Evolutionary conservation across 2,329 filamentous ascomycete genomes (phyloP).

Genomic region (Colletotrichum paranaense): DNA sequence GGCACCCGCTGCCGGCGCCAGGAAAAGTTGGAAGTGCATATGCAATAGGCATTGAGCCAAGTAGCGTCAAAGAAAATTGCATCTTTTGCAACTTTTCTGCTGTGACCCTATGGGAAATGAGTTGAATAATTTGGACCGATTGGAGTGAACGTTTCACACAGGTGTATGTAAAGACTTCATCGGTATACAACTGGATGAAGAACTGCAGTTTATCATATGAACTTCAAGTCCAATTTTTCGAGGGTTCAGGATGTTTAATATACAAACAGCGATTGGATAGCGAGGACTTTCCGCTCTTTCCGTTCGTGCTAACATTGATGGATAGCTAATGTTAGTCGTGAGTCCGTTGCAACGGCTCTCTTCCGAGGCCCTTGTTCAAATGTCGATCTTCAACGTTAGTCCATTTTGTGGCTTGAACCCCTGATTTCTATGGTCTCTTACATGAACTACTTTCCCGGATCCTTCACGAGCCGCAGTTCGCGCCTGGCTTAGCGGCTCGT

Average conservation of each 20-base stretch:
- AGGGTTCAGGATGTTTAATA: neutral
- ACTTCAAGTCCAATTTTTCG: accelerated
- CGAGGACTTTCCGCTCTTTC: neutral
- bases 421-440: too few species aligned
- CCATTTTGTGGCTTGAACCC: neutral
- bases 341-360: neutral
- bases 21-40: neutral
- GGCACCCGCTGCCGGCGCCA: neutral
- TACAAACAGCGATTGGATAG: neutral
- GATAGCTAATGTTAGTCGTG: neutral
- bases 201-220: too few species aligned
- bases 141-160: neutral
- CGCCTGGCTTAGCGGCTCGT: neutral
- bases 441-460: neutral
- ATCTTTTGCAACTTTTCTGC: neutral
- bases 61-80: neutral
- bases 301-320: neutral
- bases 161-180: too few species aligned
- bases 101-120: neutral
- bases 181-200: too few species aligned
- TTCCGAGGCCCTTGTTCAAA: neutral
- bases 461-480: neutral
- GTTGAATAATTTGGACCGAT: neutral
- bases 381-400: neutral
- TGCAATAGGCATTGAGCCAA: neutral